Conservation (phyloP, 2,329 filamentous ascomycete species). For the Madurella mycetomatis region DNA sequence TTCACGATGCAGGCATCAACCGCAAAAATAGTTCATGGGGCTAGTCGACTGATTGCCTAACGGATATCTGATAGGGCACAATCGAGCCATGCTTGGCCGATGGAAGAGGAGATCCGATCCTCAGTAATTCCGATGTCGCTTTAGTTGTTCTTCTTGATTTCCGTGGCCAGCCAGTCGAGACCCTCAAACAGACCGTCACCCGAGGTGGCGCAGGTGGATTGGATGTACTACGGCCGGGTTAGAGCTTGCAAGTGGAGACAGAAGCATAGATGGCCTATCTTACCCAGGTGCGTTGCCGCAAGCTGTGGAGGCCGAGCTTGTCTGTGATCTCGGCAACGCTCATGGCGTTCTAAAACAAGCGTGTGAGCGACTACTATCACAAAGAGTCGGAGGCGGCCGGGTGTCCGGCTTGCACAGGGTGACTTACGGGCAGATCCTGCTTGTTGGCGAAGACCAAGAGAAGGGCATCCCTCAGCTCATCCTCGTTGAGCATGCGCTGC, state of each 20-base stretch:
- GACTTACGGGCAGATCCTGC: constrained; percentile 91
- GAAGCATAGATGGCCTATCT: constrained; percentile 37
- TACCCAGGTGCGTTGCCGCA: constrained; percentile 99
- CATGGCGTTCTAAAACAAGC: constrained; percentile 80
- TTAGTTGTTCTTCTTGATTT: constrained; percentile 70
- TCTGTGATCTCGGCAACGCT: constrained; percentile 99
- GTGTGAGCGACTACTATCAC: constrained; percentile 26
- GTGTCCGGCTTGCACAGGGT: constrained; percentile 1
- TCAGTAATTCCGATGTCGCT: constrained; percentile 31
- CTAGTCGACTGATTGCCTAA: constrained; percentile 55
- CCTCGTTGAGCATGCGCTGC: constrained; percentile 97
- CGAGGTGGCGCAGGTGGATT: constrained; percentile 98
- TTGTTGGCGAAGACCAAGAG: constrained; percentile 99
- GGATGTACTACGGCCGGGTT: constrained; percentile 70
- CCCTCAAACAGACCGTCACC: constrained; percentile 99
- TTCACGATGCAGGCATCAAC: constrained; percentile 25
- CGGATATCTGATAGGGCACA: constrained; percentile 55
- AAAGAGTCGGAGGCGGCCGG: background rate
- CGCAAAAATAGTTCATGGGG: constrained; percentile 41
- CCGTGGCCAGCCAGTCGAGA: constrained; percentile 87
- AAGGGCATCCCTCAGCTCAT: constrained; percentile 95
- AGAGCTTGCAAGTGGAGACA: constrained; percentile 1
- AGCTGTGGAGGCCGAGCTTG: constrained; percentile 98
- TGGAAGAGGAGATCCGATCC: constrained; percentile 34
- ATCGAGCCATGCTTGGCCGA: constrained; percentile 45